These are phyloP conservation scores for Cryptomeria japonica DNA, from an alignment of 75 land plant species.

Conservation along the genomic window DNA sequence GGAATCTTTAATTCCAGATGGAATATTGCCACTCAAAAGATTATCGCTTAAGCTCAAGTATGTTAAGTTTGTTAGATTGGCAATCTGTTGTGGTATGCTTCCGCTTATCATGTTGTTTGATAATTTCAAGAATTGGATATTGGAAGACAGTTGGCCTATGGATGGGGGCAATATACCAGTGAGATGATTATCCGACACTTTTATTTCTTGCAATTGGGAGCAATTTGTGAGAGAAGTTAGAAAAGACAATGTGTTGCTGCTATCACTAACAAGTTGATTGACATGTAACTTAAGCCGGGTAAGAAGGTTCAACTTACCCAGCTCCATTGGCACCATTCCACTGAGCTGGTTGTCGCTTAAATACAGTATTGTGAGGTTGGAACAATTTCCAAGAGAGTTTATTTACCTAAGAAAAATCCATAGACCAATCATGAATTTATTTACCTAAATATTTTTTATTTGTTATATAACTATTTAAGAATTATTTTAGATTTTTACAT, in stretches of 20 bases:
- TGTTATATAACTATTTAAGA: no score
- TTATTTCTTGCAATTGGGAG: conserved; percentile 31
- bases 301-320: conserved; percentile 30
- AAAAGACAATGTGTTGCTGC: conserved; percentile 41
- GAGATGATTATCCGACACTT: conserved; percentile 44
- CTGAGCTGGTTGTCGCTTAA: conserved; percentile 36
- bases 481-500: no score
- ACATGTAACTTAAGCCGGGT: conserved; percentile 33
- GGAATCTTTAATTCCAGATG: conserved; percentile 49
- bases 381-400: conserved; percentile 29
- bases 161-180: conserved; percentile 47
- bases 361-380: conserved; percentile 32
- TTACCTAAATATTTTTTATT: no score
- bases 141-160: conserved; percentile 52
- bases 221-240: conserved; percentile 15
- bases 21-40: conserved; percentile 47
- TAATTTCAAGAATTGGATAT: conserved; percentile 42
- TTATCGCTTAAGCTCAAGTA: conserved; percentile 70
- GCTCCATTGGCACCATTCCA: conserved; percentile 35
- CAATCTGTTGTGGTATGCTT: conserved; percentile 47
- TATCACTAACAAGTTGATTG: conserved; percentile 35
- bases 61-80: conserved; percentile 24
- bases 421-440: no score
- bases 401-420: no score
- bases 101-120: conserved; percentile 63